Conservation (phyloP, 129 eudicot species). For the Heracleum sosnowskyi region DNA sequence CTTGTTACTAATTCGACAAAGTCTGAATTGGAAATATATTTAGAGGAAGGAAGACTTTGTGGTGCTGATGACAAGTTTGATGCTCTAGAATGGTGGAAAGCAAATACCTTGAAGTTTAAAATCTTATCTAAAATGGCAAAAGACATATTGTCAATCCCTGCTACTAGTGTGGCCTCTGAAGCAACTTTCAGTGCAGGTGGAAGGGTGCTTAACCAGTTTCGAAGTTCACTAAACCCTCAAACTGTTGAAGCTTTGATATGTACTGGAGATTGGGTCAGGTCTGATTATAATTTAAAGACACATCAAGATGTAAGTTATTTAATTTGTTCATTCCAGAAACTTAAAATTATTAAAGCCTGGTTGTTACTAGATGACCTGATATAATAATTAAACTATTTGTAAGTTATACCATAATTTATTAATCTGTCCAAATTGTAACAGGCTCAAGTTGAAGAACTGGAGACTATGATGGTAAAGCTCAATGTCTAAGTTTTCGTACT, state of each 20-base stretch:
- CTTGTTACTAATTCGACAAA: neutral
- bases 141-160: neutral
- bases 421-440: too few relatives aligned
- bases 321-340: too few relatives aligned
- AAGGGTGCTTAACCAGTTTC: neutral
- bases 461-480: neutral
- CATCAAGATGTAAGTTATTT: neutral
- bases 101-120: neutral
- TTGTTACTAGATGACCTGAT: too few relatives aligned
- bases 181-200: neutral
- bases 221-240: neutral
- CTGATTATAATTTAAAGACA: neutral
- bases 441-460: neutral
- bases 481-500: neutral
- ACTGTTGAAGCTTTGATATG: neutral
- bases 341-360: too few relatives aligned
- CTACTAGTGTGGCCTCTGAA: neutral
- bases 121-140: neutral
- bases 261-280: neutral
- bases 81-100: slow-evolving; percentile 6
- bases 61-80: neutral
- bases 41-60: neutral
- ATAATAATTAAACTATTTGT: too few relatives aligned
- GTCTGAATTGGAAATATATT: slow-evolving; percentile 6
- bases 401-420: too few relatives aligned